Evolutionary conservation across 2,329 filamentous ascomycete genomes (phyloP).

Genomic region (Diplodia sapinea): DNA sequence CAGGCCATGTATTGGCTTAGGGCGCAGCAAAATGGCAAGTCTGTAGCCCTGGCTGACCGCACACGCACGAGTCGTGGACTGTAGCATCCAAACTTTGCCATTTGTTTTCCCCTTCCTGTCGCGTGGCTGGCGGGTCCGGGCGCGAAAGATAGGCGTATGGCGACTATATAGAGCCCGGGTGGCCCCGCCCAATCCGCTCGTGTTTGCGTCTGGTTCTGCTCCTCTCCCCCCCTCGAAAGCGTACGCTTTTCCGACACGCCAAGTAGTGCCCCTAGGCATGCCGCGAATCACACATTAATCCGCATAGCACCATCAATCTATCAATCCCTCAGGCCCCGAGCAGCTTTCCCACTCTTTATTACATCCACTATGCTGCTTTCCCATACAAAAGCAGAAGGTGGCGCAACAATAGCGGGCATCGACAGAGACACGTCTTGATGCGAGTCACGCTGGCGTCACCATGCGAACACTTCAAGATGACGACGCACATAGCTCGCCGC

Average conservation of each 20-base stretch:
- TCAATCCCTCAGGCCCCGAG: neutral
- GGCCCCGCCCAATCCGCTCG: neutral
- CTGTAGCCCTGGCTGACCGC: neutral
- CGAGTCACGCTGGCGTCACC: neutral
- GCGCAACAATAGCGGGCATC: too few relatives aligned
- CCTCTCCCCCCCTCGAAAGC: neutral
- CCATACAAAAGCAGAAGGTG: too few relatives aligned
- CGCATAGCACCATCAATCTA: neutral
- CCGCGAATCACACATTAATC: neutral
- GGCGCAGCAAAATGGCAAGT: neutral
- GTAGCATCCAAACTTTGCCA: neutral
- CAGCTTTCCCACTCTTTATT: neutral
- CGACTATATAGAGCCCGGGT: neutral
- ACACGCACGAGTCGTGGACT: neutral
- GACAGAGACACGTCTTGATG: neutral
- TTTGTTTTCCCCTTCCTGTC: neutral
- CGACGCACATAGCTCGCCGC: neutral
- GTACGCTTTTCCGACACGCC: neutral
- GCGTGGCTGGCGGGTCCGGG: neutral
- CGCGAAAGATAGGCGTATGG: neutral
- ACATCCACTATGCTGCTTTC: too few relatives aligned
- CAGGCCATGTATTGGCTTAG: neutral
- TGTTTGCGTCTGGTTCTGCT: neutral
- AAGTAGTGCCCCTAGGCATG: neutral
- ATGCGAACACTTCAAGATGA: neutral